Conservation (phyloP, 2,329 filamentous ascomycete species). For the Epichloe sibirici region DNA sequence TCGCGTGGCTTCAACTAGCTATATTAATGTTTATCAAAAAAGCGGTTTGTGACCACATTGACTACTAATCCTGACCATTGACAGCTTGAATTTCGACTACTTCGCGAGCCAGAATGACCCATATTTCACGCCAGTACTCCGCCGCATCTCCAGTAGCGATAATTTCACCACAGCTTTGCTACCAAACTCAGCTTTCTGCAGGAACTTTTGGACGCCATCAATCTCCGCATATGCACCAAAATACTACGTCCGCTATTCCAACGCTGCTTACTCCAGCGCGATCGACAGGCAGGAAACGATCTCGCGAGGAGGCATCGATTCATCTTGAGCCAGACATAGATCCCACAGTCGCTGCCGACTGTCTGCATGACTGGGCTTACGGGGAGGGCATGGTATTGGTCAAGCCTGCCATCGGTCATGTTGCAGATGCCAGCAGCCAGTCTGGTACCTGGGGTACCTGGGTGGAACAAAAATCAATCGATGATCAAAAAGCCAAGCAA, state of each 20-base stretch:
- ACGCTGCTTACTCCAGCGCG: constrained; percentile 16
- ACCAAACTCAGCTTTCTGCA: constrained; percentile 20
- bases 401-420: constrained; percentile 47
- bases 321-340: constrained; percentile 51
- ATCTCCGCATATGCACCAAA: constrained; percentile 14
- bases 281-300: constrained; percentile 55
- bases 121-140: constrained; percentile 29
- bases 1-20: background rate
- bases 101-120: constrained; percentile 24
- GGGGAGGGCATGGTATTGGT: constrained; percentile 63
- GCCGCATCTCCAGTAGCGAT: constrained; percentile 33
- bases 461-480: constrained; percentile 53
- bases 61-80: constrained; percentile 17
- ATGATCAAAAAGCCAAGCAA: constrained; percentile 28
- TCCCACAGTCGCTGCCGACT: constrained; percentile 30
- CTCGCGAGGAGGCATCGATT: constrained; percentile 57
- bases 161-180: constrained; percentile 22
- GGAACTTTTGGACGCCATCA: constrained; percentile 17
- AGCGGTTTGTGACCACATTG: constrained; percentile 19
- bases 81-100: constrained; percentile 10
- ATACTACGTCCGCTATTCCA: constrained; percentile 10
- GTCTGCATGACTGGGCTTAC: constrained; percentile 55
- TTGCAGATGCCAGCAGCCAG: constrained; percentile 48
- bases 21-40: background rate
- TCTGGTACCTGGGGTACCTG: constrained; percentile 63